phyloP scores from a whole-genome alignment of 2,329 filamentous ascomycete genomes.

The Microsporum canis region DNA sequence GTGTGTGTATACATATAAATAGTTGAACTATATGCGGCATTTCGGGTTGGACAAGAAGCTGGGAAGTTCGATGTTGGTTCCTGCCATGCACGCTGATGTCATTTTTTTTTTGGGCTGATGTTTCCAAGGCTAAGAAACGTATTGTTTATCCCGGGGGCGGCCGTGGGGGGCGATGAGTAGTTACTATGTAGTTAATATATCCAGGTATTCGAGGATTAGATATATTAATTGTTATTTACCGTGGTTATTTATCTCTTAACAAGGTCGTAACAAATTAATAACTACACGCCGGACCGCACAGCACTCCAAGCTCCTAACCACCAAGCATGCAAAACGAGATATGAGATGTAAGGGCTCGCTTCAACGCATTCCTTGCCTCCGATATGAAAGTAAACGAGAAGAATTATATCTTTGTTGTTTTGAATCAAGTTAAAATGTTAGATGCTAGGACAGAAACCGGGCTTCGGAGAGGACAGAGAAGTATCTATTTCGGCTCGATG shows the following conservation, averaged over 20 bases:
- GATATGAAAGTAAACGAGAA: not conserved
- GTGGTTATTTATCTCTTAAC: not conserved
- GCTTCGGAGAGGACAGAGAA: not conserved
- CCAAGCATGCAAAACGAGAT: not conserved
- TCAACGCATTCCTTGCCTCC: not conserved
- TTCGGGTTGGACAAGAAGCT: not conserved
- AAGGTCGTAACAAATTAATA: not conserved
- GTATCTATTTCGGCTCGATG: slow-evolving; percentile 37
- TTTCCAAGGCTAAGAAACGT: not conserved
- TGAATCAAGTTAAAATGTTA: not conserved
- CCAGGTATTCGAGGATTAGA: not conserved
- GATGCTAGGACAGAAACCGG: not conserved
- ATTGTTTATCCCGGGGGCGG: not conserved
- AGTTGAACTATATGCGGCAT: not conserved
- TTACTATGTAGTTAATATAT: not conserved
- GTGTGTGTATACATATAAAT: not conserved
- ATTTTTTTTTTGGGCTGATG: not conserved
- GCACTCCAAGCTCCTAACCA: not conserved
- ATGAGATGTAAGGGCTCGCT: not conserved
- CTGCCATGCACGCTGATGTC: slow-evolving; percentile 2
- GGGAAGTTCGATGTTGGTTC: not conserved
- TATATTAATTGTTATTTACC: not conserved
- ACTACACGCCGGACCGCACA: not conserved
- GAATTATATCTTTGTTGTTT: not conserved
- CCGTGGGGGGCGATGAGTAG: not conserved